A percentile compares a stretch with the other conserved stretches of the same genome.
Evolutionary conservation across 306 rosid species (phyloP).

Genomic region (Arachis hypogaea): DNA sequence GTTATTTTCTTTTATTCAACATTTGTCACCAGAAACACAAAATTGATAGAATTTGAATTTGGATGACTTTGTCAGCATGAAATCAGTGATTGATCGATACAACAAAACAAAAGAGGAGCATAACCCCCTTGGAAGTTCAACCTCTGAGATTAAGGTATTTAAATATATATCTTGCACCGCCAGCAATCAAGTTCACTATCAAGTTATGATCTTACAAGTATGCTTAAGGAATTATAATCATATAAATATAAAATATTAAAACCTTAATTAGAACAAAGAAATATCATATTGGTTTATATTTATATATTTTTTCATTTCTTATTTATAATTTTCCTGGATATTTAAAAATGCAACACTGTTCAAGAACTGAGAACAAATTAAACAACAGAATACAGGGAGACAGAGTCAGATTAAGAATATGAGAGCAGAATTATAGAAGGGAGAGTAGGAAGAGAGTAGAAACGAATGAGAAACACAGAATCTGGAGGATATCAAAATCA

Average conservation of each 20-base stretch:
- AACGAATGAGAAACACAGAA: too few species aligned
- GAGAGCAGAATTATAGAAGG: not conserved
- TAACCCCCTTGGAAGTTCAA: slow-evolving; percentile 51
- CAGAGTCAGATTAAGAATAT: not conserved
- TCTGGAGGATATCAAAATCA: too few species aligned
- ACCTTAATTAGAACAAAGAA: not conserved
- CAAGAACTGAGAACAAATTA: not conserved
- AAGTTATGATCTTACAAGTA: not conserved
- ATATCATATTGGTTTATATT: not conserved
- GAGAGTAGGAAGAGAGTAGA: not conserved
- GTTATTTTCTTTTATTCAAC: not conserved
- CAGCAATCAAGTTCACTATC: too few species aligned
- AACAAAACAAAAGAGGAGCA: slow-evolving; percentile 65
- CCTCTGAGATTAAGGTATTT: slow-evolving; percentile 73
- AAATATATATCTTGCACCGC: not conserved
- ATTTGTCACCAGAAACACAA: not conserved
- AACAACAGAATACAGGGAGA: not conserved
- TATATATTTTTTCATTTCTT: too few species aligned
- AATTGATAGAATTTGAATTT: slow-evolving; percentile 41
- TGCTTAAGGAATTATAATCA: not conserved
- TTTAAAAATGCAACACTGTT: not conserved
- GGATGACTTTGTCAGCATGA: slow-evolving; percentile 57
- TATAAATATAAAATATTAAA: not conserved
- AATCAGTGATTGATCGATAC: slow-evolving; percentile 67
- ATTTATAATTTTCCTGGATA: too few species aligned